Evolutionary conservation across 2,329 filamentous ascomycete genomes (phyloP).

Genomic region (Hypoxylon sp.): DNA sequence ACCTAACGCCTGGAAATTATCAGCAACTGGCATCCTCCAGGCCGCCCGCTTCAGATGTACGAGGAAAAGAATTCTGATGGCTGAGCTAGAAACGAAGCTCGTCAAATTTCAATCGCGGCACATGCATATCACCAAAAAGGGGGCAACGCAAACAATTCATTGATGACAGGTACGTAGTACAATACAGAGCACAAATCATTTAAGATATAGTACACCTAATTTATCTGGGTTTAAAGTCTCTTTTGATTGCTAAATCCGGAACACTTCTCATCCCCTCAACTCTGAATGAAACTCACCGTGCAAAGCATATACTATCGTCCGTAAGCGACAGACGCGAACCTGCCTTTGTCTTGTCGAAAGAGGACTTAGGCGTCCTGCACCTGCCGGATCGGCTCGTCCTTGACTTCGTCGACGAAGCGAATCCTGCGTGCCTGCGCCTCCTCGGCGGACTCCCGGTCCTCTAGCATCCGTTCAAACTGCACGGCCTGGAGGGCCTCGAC

Average conservation of each 20-base stretch:
- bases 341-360: no score
- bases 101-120: background rate
- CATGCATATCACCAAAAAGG: background rate
- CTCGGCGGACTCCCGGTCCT: background rate
- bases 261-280: background rate
- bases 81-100: background rate
- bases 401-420: constrained; percentile 28
- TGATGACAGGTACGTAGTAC: no score
- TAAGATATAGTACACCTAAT: background rate
- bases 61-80: background rate
- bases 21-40: background rate
- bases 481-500: constrained; percentile 25
- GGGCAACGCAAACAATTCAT: background rate
- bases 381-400: constrained; percentile 7
- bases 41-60: background rate
- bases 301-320: background rate
- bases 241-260: background rate
- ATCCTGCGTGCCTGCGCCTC: constrained; percentile 15
- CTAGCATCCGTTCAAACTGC: constrained; percentile 1
- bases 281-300: background rate
- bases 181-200: background rate
- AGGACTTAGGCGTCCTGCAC: background rate
- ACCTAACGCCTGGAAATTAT: background rate
- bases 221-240: background rate
- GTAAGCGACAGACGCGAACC: constrained; percentile 12